A percentile compares a stretch with the other conserved stretches of the same genome.
phyloP scores from a whole-genome alignment of 257 asterid species.

The Solanum appendiculatum region DNA sequence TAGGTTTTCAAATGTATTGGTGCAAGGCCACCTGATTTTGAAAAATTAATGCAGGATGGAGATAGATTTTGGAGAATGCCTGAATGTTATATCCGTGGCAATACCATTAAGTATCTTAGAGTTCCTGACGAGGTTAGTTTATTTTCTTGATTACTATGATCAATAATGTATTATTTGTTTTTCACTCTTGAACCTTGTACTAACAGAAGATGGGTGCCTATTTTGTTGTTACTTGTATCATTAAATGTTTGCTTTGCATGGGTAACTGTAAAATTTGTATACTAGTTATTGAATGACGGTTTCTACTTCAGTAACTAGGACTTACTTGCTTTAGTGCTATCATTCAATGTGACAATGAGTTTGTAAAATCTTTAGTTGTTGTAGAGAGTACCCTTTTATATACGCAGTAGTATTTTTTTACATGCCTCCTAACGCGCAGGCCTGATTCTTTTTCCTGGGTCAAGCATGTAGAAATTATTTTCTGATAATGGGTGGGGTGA shows the following conservation, averaged over 20 bases:
- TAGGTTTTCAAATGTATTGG: not conserved
- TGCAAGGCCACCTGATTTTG: not conserved
- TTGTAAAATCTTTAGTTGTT: not conserved
- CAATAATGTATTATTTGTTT: not conserved
- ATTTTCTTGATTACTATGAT: not conserved
- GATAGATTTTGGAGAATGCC: slow-evolving; percentile 99
- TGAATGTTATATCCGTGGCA: slow-evolving; percentile 71
- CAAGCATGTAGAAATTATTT: not conserved
- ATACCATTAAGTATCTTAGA: slow-evolving; percentile 61
- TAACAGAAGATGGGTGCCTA: not conserved
- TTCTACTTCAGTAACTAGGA: not conserved
- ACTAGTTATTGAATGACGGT: not conserved
- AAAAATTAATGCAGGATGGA: slow-evolving; percentile 58
- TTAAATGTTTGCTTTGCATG: not conserved
- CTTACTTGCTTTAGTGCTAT: not conserved
- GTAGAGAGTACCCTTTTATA: not conserved
- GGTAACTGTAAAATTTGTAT: not conserved
- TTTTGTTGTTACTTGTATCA: not conserved
- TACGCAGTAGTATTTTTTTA: not conserved
- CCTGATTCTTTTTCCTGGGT: not conserved
- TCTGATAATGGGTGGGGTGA: not conserved
- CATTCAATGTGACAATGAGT: not conserved
- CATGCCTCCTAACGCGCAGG: not conserved
- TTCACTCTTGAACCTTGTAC: not conserved
- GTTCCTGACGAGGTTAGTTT: slow-evolving; percentile 88